phyloP scores from a whole-genome alignment of 345 rosid species.

The Lumnitzera racemosa region DNA sequence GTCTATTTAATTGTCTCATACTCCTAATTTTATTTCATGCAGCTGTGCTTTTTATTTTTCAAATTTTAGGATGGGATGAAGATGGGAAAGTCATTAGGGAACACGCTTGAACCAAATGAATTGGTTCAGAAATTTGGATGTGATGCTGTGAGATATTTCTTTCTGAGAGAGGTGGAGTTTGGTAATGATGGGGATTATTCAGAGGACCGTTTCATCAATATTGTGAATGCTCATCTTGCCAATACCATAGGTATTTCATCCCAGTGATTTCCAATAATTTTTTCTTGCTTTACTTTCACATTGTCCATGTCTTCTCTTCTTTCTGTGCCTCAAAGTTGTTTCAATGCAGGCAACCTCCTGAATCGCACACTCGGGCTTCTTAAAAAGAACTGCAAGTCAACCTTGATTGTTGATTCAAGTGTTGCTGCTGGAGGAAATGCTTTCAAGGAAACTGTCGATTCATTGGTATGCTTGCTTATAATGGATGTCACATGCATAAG shows the following conservation, averaged over 20 bases:
- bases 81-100: conserved; percentile 97
- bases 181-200: conserved; percentile 96
- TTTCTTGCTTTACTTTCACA: too few relatives aligned
- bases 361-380: conserved; percentile 95
- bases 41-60: conserved; percentile 40
- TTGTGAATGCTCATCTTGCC: conserved; percentile 93
- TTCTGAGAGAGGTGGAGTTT: conserved; percentile 82
- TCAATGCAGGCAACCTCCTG: conserved; percentile 73
- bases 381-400: conserved; percentile 71
- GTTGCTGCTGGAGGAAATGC: conserved; percentile 60
- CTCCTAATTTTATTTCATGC: conserved; percentile 39
- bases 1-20: conserved; percentile 14
- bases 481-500: neutral
- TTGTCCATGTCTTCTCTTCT: neutral
- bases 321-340: neutral
- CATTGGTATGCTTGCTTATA: conserved; percentile 34
- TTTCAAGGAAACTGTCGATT: conserved; percentile 58
- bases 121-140: conserved; percentile 75
- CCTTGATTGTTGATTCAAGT: conserved; percentile 65
- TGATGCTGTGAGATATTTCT: conserved; percentile 92
- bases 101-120: conserved; percentile 80
- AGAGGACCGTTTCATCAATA: conserved; percentile 76
- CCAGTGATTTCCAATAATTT: neutral
- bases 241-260: conserved; percentile 65
- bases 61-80: conserved; percentile 87